phyloP scores from a whole-genome alignment of 2,329 filamentous ascomycete species.

The Apiospora koreana region DNA sequence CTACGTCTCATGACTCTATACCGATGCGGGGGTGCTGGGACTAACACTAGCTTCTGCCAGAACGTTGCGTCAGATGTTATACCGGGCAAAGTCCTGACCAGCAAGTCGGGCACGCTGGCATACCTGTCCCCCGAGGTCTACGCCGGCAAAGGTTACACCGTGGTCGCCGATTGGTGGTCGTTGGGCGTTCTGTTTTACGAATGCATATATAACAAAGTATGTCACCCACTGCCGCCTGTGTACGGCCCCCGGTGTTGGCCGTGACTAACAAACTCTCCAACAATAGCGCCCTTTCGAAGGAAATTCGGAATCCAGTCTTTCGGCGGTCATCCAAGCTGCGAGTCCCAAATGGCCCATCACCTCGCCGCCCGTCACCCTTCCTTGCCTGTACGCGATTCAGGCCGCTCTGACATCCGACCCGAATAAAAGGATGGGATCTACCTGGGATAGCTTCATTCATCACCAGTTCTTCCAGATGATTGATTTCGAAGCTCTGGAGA shows the following conservation, averaged over 20 bases:
- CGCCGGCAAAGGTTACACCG: constrained; percentile 82
- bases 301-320: constrained; percentile 78
- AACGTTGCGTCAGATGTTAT: constrained; percentile 96
- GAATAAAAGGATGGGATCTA: constrained; percentile 78
- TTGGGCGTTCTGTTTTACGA: constrained; percentile 98
- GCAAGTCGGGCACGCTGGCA: constrained; percentile 94
- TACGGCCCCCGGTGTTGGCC: background rate
- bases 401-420: constrained; percentile 81
- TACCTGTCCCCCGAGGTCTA: constrained; percentile 98
- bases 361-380: constrained; percentile 82
- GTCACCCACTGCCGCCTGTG: constrained; percentile 23
- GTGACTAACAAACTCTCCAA: background rate
- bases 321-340: constrained; percentile 77
- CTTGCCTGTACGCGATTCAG: constrained; percentile 86
- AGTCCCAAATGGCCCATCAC: constrained; percentile 90
- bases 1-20: background rate
- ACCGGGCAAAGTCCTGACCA: constrained; percentile 79
- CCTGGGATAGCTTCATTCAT: constrained; percentile 81
- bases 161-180: constrained; percentile 98
- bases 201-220: constrained; percentile 97
- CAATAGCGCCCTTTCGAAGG: constrained; percentile 91
- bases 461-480: constrained; percentile 88
- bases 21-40: constrained; percentile 16
- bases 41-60: constrained; percentile 52
- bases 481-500: constrained; percentile 81